Evolutionary conservation across 805 yeast species (phyloP), one percentile per base, ranked within the genome.

Genomic region (Metschnikowia bowlesiae): DNA sequence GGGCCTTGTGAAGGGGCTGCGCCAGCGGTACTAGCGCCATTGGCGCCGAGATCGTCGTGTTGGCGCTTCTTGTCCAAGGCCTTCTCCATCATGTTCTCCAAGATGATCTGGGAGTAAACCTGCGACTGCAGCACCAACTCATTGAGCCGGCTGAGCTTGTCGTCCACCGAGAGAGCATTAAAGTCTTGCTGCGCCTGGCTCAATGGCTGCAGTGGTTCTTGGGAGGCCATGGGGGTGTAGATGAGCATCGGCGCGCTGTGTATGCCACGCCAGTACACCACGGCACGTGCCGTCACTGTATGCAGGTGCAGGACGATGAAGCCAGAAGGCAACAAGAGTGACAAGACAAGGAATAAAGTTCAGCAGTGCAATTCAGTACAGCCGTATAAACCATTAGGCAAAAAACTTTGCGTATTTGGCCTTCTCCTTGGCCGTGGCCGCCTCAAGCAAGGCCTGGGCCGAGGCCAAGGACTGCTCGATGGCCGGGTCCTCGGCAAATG

Each of bases 81-180:
- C 42, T 76, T 71, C 53, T 80, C 80, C 39, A 85, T 61, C 40
- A 92, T 75, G 9, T 91, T 84, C 46, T 89, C 91, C 3, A 96
- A 83, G 39, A 92, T 87, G 56, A 92, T 89, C 53, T 84, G 81
- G 1, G 97, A 86, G 67, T 89, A 92, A 1, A 91, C 80, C 62
- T 89, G 91, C 14, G 97, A 88, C 62, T 88, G 85, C 59, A 87
- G 85, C n/a, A 92, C 89, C 54, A 92, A 74, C 35, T 81, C 83
- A 51, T 87, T 80, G 48, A 92, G 70, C 48, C 89, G 77, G 48
- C 79, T 77, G 40, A 89, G 69, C 60, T 89, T 88, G 41, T 72
- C 69, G 37, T 82, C 81, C n/a, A 70, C 70, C 2, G 81, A 73
- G 16, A 79, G 66, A 7, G 66, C 65, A 49, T 82, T 66, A 59